phyloP scores from a whole-genome alignment of 352 stramenopile species.

The Globisporangium iwayamae region DNA sequence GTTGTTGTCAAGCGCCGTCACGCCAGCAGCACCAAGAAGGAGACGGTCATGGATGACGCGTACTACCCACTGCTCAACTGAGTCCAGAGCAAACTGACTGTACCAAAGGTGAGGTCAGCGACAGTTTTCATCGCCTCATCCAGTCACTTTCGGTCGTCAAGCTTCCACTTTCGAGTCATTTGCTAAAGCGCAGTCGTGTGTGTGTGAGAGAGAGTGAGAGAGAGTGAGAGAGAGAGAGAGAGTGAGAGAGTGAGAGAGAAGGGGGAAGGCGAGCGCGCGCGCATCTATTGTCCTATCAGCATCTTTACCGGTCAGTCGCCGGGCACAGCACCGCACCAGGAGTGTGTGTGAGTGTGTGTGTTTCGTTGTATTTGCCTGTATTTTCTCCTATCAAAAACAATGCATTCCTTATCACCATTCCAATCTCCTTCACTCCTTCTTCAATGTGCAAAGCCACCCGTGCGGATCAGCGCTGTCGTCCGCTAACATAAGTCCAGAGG shows the following conservation, averaged over 20 bases:
- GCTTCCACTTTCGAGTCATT: background rate
- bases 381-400: background rate
- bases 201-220: too few species aligned
- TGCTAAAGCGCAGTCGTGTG: background rate
- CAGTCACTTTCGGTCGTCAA: background rate
- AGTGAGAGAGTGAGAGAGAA: too few species aligned
- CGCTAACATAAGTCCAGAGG: background rate
- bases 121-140: background rate
- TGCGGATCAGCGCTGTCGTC: conserved; percentile 8
- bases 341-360: background rate
- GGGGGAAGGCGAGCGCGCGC: too few species aligned
- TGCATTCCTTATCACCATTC: too few species aligned
- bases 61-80: conserved; percentile 19
- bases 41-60: conserved; percentile 12
- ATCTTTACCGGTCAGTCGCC: too few species aligned
- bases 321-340: too few species aligned
- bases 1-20: conserved; percentile 14
- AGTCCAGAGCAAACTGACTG: background rate
- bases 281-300: too few species aligned
- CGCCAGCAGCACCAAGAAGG: background rate
- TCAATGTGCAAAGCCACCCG: conserved; percentile 13
- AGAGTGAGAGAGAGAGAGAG: too few species aligned
- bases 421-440: background rate
- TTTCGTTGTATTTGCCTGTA: background rate
- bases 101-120: background rate